phyloP scores from a whole-genome alignment of 164 flowering plant species.

The Vitis labrusca region DNA sequence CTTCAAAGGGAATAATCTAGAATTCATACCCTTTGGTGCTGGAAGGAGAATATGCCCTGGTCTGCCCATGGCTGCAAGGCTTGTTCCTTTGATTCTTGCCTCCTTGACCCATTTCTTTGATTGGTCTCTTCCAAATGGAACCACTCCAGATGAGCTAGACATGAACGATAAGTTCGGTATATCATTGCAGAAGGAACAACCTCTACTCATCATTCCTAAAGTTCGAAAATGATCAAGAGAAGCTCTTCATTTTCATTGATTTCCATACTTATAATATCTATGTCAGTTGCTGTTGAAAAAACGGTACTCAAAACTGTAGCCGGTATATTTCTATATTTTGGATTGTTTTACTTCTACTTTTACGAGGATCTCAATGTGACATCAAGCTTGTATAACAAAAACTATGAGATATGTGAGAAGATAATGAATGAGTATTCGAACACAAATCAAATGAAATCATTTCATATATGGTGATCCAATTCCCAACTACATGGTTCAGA shows the following conservation, averaged over 20 bases:
- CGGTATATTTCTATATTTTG: too few species aligned
- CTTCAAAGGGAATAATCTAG: conserved; percentile 20
- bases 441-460: conserved; percentile 12
- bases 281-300: background rate
- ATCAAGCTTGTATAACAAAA: background rate
- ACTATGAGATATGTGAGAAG: background rate
- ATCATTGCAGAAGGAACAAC: conserved; percentile 16
- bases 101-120: conserved; percentile 18
- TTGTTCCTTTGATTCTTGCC: conserved; percentile 11
- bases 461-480: conserved; percentile 10
- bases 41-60: conserved; percentile 30
- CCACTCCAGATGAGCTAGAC: conserved; percentile 4
- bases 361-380: too few species aligned
- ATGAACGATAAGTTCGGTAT: conserved; percentile 19
- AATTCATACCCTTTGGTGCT: conserved; percentile 30
- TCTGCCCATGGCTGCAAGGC: conserved; percentile 26
- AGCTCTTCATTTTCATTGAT: background rate
- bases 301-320: too few species aligned
- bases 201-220: conserved; percentile 15
- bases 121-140: conserved; percentile 22
- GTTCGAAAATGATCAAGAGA: background rate
- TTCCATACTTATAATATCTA: background rate
- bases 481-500: conserved; percentile 6
- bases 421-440: background rate
- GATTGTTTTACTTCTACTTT: too few species aligned